These are phyloP conservation scores for Oldenlandia corymbosa DNA, from an alignment of 257 asterid genomes.

Conservation along the genomic window DNA sequence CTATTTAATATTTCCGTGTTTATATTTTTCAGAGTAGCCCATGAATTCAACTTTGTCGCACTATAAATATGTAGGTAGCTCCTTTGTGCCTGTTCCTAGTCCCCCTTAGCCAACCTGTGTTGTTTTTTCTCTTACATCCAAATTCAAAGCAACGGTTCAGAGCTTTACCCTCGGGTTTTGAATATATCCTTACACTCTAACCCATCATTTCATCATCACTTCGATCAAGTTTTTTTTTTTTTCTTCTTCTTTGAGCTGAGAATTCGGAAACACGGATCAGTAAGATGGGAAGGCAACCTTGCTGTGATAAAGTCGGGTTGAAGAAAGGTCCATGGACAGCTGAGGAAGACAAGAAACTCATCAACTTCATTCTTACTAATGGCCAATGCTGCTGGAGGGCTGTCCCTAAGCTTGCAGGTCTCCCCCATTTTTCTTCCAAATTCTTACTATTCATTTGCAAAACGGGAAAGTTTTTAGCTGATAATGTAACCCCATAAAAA, in stretches of 20 bases:
- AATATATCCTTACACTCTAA: too few species aligned
- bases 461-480: background rate
- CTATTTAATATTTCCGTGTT: slow-evolving; percentile 19
- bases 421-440: background rate
- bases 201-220: background rate
- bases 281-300: slow-evolving; percentile 98
- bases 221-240: background rate
- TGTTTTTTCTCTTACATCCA: slow-evolving; percentile 2
- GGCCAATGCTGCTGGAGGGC: slow-evolving; percentile 99
- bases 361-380: slow-evolving; percentile 64
- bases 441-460: background rate
- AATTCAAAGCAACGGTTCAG: background rate
- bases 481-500: background rate
- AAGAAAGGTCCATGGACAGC: slow-evolving; percentile 98
- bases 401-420: slow-evolving; percentile 94
- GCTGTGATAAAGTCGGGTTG: slow-evolving; percentile 91
- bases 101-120: background rate
- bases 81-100: slow-evolving; percentile 6
- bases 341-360: slow-evolving; percentile 84
- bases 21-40: background rate
- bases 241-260: background rate
- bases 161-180: too few species aligned
- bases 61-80: slow-evolving; percentile 26
- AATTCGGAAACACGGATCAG: too few species aligned
- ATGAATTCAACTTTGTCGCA: background rate